Base-by-base conservation (phyloP, 495 filamentous ascomycete genomes). In the Rostrohypoxylon terebratum region DNA sequence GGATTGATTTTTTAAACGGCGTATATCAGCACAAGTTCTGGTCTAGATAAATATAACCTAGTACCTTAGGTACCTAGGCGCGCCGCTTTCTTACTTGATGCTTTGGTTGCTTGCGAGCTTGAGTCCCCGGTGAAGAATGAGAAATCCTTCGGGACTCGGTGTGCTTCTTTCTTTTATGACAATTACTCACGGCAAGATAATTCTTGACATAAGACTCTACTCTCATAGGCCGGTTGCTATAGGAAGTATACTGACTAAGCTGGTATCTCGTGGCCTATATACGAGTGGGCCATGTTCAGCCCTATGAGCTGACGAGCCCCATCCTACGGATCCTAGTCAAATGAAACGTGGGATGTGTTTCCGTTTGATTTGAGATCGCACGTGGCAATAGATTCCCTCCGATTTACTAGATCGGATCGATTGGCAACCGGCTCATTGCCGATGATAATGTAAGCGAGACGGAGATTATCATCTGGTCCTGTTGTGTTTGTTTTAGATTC, bases 231-330 rank as follows among this genome's bases (percentile, higher is more conserved):
- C 6, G 25, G 25, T 7, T 31, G 23, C 3, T 31, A 25, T 54
- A 16, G 50, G 50, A 31, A 23, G 10, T 54, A 11, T 54, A 54
- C 13, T 31, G 25, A 54, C 23, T 54, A 54, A 54, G 54, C 31
- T 16, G 58, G 40, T 18, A 33, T 31, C 23, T 31, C 6, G 13
- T 25, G 53, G 21, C 53, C 44, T 66, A 59, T 13, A 21, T 34
- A 47, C 38, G 40, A 20, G 45, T 69, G 54, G 45, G 34, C 23
- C 38, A 21, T 1, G 1, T 66, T 71, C 68, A 71, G 68, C 68
- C 68, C 57, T 71, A 71, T 23, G 31, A 66, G 28, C 40, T 20
- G 16, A 54, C 38, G 31, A 57, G 48, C 62, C 68, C 42, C 57
- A 66, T 66, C 54, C 47, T 51, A 31, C 57, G 18, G 6, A 57